Evolutionary conservation across 495 filamentous ascomycete genomes (phyloP), one percentile per base, ranked within the genome.

Genomic region (Daldinia vernicosa): DNA sequence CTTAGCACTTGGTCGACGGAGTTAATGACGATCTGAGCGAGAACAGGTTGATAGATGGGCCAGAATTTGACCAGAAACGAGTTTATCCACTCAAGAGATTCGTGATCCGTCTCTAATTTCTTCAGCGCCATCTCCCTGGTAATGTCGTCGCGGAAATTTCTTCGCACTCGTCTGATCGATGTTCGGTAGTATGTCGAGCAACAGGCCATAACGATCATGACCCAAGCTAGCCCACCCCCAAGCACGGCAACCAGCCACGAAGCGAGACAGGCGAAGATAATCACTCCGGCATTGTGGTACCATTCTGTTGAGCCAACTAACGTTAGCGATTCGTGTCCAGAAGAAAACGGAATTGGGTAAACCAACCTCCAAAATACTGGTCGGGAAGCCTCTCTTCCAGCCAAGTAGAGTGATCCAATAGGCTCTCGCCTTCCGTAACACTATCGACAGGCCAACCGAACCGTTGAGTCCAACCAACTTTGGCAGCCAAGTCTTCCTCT

Each of bases 61-160:
- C 95, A 99, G 82, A 99, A 98, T 78, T 98, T 99, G 78, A 95
- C 90, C 70, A 98, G 70, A 82, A 98, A 98, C 78, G 94, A 96
- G 84, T 99, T 99, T 74, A 99, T 98, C 95, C 95, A 99, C 78
- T 99, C 95, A 39, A 99, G 80, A 72, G 90, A 95, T 80, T 99
- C 95, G 27, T 88, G 90, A 75, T 99, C 96, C 8, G 91, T 96
- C 71, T 98, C 95, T 61, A 99, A 82, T 63, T 87, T 92, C 75
- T 88, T 89, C 78, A 98, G 93, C 32, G 92, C 89, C 88, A 98
- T 88, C 79, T 98, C 94, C n/a, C 95, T 91, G 56, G 88, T 89
- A 47, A 99, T 84, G 75, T 99, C 95, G 81, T 99, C 95, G 37
- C 95, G 89, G 74, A 97, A 97, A 78, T 99, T 99, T 63, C 96